Conservation (phyloP, 768 basidiomycete species). For the Tulasnella sp. region DNA sequence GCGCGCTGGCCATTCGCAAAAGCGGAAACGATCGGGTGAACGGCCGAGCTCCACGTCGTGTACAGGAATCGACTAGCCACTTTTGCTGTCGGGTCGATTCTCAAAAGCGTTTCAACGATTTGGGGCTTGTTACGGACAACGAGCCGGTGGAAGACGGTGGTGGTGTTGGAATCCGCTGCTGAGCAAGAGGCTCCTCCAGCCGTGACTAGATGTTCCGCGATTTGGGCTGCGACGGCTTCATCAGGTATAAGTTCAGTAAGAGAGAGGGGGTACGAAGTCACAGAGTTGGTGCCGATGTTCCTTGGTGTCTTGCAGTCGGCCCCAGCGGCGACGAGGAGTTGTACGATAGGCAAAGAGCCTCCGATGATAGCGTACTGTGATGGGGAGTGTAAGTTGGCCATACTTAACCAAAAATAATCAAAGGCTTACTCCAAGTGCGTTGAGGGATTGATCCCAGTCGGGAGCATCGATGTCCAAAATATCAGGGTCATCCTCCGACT, state of each 20-base stretch:
- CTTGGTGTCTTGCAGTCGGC: constrained; percentile 46
- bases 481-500: constrained; percentile 50
- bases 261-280: constrained; percentile 36
- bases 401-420: neutral
- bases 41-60: constrained; percentile 16
- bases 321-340: constrained; percentile 48
- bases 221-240: constrained; percentile 33
- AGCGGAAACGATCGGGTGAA: constrained; percentile 38
- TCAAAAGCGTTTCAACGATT: constrained; percentile 37
- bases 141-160: constrained; percentile 39
- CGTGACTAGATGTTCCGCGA: constrained; percentile 37
- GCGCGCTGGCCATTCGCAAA: constrained; percentile 35
- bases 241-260: constrained; percentile 36
- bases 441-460: constrained; percentile 60
- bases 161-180: constrained; percentile 36
- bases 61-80: constrained; percentile 37
- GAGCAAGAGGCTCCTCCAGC: constrained; percentile 37
- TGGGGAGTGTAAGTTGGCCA: neutral
- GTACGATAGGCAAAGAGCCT: constrained; percentile 46
- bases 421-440: constrained; percentile 52
- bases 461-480: constrained; percentile 52
- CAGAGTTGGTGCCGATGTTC: constrained; percentile 35
- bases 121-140: constrained; percentile 34
- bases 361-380: constrained; percentile 37
- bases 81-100: constrained; percentile 38